Evolutionary conservation across 768 basidiomycete species (phyloP).

Genomic region (Thelephora ganbajun): DNA sequence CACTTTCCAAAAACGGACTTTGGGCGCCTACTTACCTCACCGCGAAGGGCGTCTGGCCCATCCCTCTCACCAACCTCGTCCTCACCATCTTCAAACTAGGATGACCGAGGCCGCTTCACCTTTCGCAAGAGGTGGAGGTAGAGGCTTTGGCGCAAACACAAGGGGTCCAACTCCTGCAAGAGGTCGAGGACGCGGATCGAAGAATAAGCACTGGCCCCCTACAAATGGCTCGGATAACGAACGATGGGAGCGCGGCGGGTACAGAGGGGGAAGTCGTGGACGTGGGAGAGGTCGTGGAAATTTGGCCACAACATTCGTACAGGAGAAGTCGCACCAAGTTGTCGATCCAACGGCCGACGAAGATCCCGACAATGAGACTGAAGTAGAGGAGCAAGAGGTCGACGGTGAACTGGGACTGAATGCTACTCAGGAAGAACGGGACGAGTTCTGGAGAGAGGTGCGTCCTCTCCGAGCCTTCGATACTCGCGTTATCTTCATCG

Average conservation of each 20-base stretch:
- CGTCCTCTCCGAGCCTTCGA: slow-evolving; percentile 12
- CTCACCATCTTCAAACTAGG: no score
- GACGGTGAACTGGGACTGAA: slow-evolving; percentile 18
- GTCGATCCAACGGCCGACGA: slow-evolving; percentile 14
- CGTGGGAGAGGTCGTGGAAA: slow-evolving; percentile 24
- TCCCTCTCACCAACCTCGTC: no score
- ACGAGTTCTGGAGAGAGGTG: slow-evolving; percentile 63
- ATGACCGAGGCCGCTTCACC: neutral
- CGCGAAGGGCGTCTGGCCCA: no score
- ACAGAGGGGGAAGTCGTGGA: slow-evolving; percentile 31
- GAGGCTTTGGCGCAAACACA: neutral
- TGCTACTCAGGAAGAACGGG: slow-evolving; percentile 46
- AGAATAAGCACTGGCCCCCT: slow-evolving; percentile 43
- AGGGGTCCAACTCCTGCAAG: neutral
- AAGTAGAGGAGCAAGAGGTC: slow-evolving; percentile 20
- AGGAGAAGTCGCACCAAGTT: slow-evolving; percentile 4
- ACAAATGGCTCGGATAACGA: slow-evolving; percentile 30
- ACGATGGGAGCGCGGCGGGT: slow-evolving; percentile 50
- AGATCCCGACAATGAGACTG: slow-evolving; percentile 16
- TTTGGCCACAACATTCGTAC: slow-evolving; percentile 23
- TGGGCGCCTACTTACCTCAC: no score
- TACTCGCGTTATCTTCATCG: slow-evolving; percentile 6
- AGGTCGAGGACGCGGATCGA: slow-evolving; percentile 14
- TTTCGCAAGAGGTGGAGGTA: neutral
- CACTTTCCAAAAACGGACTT: no score